Evolutionary conservation across 768 basidiomycete genomes (phyloP), one percentile per base, ranked within the genome.

Genomic region (Psilocybe azurescens): DNA sequence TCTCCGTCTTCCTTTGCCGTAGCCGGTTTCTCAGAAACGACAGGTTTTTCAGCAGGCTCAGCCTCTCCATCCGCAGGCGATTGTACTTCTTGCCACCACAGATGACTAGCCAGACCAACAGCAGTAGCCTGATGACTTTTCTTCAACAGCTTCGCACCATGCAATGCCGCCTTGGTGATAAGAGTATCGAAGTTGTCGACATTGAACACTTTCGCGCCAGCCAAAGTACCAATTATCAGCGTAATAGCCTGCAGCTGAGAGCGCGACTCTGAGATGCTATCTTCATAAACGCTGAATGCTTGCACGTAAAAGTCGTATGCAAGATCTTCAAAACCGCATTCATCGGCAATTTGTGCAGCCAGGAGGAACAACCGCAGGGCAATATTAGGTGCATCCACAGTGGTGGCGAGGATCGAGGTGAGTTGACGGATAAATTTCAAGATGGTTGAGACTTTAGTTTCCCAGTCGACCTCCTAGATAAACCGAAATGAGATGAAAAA

Each of bases 291-390:
- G 29, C 90, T 95, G 74, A 99, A 98, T 0, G 96, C 94, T 73
- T 98, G 95, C 13, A 99, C 97, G 70, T 96, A 98, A 67, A 99
- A 89, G 73, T 99, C 97, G 73, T 99, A 99, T 14, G 94, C 89
- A 61, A 99, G 87, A 73, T 99, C 96, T 75, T 97, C 96, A 67
- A 98, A 94, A 0, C 89, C 93, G 61, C 94, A 94, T 72, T 97
- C 94, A 70, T 97, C 97, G 0, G 97, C 87, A 30, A 97, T 91
- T 74, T 98, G 95, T 0, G 97, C 95, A 0, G 97, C 91, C 64
- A 99, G 90, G 29, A 99, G 89, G 86, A 97, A 99, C 1, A 99
- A 83, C 0, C 96, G 91, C 5, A 99, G 86, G 5, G 96, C 96
- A 61, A 94, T 93, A n/a, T 90, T 82, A 1, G 94, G 93, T 0